Evolutionary conservation across 805 yeast genomes (phyloP), one percentile per base, ranked within the genome.

Genomic region (Candida insectalens): DNA sequence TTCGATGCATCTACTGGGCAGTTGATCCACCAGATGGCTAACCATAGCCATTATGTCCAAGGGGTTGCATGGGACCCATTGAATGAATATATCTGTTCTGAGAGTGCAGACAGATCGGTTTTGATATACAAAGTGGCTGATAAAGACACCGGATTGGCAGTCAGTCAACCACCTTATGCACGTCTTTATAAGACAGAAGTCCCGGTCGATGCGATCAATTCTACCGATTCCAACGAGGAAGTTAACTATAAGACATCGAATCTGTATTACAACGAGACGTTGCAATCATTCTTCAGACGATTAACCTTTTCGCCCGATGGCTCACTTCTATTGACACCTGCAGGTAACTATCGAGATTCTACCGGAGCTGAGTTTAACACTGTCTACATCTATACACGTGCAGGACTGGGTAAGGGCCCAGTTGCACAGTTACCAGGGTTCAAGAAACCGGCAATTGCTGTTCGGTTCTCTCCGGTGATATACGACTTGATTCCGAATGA

Each of bases 51-150:
- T 54, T 89, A 84, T 46, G 94, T 92, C 3, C 99, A 92, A 57
- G 99, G 99, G 3, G 89, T 92, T 4, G 66, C 81, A 0, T 92
- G 97, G 97, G 98, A 92, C 53, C 98, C 98, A 6, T 51, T 63
- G 35, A 76, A 80, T 41, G 74, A 80, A 52, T 84, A 57, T 44
- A 55, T 92, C 4, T 84, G 88, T 1, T 81, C 95, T 5, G 96
- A 88, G 53, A 76, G 92, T 18, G 94, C 96, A 9, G 98, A 92
- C 57, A 61, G 95, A 39, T 67, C 84, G 2, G 77, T 89, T 9
- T 77, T 75, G 42, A 61, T 92, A n/a, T 83, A 83, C 52, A 59
- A 64, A 15, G 50, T 76, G 26, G n/a, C 36, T 5, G 28, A 37
- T 12, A 50, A 47, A 22, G 10, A 21, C 10, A 12, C 7, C 23